Evolutionary conservation across 257 asterid species (phyloP).

Genomic region (Capsicum baccatum): DNA sequence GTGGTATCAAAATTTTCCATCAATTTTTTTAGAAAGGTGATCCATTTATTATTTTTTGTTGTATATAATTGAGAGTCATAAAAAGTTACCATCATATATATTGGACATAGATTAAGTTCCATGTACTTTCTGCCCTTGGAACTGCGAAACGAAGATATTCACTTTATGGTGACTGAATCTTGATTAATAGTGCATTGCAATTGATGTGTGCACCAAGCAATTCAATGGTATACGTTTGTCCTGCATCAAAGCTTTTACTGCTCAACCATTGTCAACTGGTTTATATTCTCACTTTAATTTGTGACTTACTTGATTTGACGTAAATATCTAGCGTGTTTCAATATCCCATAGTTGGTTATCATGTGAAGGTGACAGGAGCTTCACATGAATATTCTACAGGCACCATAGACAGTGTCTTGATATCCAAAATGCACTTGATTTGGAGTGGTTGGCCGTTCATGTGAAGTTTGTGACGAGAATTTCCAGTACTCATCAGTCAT

Average conservation of each 20-base stretch:
- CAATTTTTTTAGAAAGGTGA: conserved; percentile 23
- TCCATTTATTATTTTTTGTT: conserved; percentile 44
- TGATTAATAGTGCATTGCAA: background rate
- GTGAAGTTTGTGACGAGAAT: background rate
- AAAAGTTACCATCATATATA: background rate
- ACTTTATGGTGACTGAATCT: background rate
- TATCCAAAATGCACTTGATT: background rate
- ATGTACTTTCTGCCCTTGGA: background rate
- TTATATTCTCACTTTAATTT: too few relatives aligned
- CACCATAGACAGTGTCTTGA: background rate
- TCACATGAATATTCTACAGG: background rate
- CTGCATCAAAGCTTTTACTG: too few relatives aligned
- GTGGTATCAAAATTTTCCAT: background rate
- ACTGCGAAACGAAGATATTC: background rate
- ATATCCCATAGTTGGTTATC: background rate
- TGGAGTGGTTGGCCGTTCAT: background rate
- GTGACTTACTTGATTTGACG: background rate
- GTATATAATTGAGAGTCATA: conserved; percentile 27
- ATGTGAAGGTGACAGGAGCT: background rate
- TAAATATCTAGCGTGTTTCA: background rate
- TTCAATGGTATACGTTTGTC: too few relatives aligned
- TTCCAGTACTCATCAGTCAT: background rate
- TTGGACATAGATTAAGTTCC: background rate
- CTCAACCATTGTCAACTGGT: too few relatives aligned
- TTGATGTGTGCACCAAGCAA: too few relatives aligned